These are phyloP conservation scores for Trichoderma gracile DNA, from an alignment of 2,329 filamentous ascomycete species.

Conservation along the genomic window DNA sequence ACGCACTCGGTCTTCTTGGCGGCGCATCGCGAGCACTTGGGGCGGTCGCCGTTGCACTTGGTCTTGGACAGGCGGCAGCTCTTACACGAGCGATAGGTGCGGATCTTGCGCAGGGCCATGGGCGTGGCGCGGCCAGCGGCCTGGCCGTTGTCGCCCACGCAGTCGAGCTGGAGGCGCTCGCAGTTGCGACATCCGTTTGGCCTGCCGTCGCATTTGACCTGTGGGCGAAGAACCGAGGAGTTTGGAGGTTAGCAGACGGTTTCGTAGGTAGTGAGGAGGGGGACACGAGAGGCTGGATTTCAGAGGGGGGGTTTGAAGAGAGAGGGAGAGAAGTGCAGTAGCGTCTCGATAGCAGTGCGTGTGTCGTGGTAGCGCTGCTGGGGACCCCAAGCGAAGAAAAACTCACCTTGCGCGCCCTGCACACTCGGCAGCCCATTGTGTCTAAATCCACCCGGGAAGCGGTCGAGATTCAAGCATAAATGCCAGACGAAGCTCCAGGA, in stretches of 20 bases:
- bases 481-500: background rate
- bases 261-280: background rate
- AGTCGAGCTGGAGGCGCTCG: slow-evolving; percentile 46
- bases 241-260: slow-evolving; percentile 12
- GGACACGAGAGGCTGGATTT: background rate
- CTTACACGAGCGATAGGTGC: slow-evolving; percentile 45
- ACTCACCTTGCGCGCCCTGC: slow-evolving; percentile 44
- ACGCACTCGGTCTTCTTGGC: slow-evolving; percentile 41
- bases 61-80: slow-evolving; percentile 45
- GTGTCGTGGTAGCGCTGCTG: background rate
- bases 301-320: background rate
- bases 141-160: slow-evolving; percentile 41
- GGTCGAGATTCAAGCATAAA: slow-evolving; percentile 1
- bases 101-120: slow-evolving; percentile 41
- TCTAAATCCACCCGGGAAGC: no score
- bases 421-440: slow-evolving; percentile 45
- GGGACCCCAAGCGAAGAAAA: background rate
- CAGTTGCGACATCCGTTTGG: slow-evolving; percentile 47
- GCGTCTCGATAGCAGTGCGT: background rate
- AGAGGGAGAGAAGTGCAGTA: background rate
- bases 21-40: slow-evolving; percentile 41
- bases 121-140: slow-evolving; percentile 33
- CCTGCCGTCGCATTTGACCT: slow-evolving; percentile 48
- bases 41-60: slow-evolving; percentile 46
- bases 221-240: slow-evolving; percentile 23